These are phyloP conservation scores for Xylaria digitata DNA, from an alignment of 2,329 filamentous ascomycete genomes.

Conservation along the genomic window DNA sequence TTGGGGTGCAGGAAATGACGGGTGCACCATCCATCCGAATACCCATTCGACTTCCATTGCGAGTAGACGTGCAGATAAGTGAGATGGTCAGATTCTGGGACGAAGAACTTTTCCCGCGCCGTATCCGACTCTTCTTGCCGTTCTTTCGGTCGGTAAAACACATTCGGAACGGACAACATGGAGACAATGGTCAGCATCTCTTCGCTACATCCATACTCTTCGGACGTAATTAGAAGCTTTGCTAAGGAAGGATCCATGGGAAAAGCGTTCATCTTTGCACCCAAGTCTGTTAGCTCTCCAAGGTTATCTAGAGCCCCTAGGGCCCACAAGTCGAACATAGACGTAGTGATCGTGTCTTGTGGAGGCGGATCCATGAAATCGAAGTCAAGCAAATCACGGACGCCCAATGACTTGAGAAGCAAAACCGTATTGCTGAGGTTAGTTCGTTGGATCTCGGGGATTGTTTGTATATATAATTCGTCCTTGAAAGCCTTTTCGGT, in stretches of 20 bases:
- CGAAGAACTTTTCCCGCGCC: slow-evolving; percentile 97
- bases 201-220: slow-evolving; percentile 91
- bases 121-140: slow-evolving; percentile 96
- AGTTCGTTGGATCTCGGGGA: slow-evolving; percentile 96
- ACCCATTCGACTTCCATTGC: slow-evolving; percentile 93
- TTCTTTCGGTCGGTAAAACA: slow-evolving; percentile 97
- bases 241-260: slow-evolving; percentile 97
- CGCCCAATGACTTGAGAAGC: slow-evolving; percentile 91
- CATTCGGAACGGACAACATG: slow-evolving; percentile 95
- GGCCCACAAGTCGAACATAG: slow-evolving; percentile 97
- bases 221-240: slow-evolving; percentile 92
- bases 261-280: slow-evolving; percentile 94
- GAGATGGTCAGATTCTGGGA: slow-evolving; percentile 95
- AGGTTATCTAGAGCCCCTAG: slow-evolving; percentile 93
- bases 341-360: slow-evolving; percentile 97
- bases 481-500: slow-evolving; percentile 96
- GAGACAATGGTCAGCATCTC: slow-evolving; percentile 99
- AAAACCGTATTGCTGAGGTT: slow-evolving; percentile 96
- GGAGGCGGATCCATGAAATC: slow-evolving; percentile 99
- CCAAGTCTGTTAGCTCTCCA: slow-evolving; percentile 87
- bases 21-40: slow-evolving; percentile 90
- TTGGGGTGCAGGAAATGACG: slow-evolving; percentile 97
- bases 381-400: slow-evolving; percentile 94
- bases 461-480: slow-evolving; percentile 95
- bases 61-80: slow-evolving; percentile 96